Percentiles rank a stretch among this genome's conserved stretches.
phyloP scores from a whole-genome alignment of 441 rosid species.

The Lepidium campestre region DNA sequence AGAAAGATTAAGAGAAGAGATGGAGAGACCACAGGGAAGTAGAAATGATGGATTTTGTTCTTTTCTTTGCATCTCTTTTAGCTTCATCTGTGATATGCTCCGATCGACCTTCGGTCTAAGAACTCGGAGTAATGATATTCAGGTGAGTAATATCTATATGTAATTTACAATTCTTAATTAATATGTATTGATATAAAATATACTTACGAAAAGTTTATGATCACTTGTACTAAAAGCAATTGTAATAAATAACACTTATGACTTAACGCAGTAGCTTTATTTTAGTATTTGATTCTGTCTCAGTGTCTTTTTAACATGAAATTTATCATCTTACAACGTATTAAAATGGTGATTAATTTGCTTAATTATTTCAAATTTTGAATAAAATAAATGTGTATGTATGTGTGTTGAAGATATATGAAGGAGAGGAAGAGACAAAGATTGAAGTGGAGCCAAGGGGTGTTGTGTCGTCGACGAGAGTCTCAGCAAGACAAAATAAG shows the following conservation, averaged over 20 bases:
- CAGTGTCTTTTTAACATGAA: background rate
- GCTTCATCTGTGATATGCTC: background rate
- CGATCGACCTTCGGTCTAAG: background rate
- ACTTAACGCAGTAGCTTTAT: background rate
- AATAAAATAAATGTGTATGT: background rate
- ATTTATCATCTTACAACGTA: background rate
- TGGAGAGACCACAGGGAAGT: constrained; percentile 9
- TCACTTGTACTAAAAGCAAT: background rate
- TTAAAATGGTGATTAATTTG: too few species aligned
- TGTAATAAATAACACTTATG: background rate
- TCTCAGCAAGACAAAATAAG: background rate
- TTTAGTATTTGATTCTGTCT: background rate
- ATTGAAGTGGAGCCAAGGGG: constrained; percentile 2
- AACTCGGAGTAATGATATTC: background rate
- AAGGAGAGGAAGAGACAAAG: constrained; percentile 3
- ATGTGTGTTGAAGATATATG: background rate
- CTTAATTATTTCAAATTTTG: too few species aligned
- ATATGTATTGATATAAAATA: background rate
- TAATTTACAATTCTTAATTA: background rate
- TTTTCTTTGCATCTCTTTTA: constrained; percentile 6
- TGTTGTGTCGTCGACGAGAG: background rate
- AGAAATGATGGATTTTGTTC: constrained; percentile 13
- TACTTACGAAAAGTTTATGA: background rate
- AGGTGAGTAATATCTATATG: background rate
- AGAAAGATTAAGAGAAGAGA: background rate